Evolutionary conservation across 2,329 filamentous ascomycete genomes (phyloP), one percentile per base, ranked within the genome.

Genomic region (Colletotrichum orchidophilum): DNA sequence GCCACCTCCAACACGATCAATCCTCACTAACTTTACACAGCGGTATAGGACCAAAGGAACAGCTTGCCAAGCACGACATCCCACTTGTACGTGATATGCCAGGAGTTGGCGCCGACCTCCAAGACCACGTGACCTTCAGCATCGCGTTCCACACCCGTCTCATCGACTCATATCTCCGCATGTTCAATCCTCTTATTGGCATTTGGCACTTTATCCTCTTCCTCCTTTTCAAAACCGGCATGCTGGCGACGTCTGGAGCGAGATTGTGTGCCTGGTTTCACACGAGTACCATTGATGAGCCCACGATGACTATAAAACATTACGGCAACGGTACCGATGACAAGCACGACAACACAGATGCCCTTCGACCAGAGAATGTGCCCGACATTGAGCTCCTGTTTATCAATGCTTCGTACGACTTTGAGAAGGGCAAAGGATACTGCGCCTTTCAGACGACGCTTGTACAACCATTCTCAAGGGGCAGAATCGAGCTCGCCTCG

Each of bases 371-470:
- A 3, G 57, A 65, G 26, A 80, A 81, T 60, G 27, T 79, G 0
- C 78, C 79, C 1, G 76, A 81, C 21, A 57, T 78, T 26, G 79
- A 81, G 63, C 71, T 80, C 62, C 78, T 86, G 72, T 72, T 85
- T 11, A 79, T 83, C 66, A 83, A 82, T 75, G 78, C 81, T 4
- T 79, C 81, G 1, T 67, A 74, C 13, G 69, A 76, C 7, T 73
- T 79, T 8, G 76, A 80, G 35, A 69, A 72, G 0, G 74, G 74
- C 21, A 73, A 73, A 15, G 67, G 74, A 3, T 73, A 76, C 5
- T 73, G 76, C 31, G 75, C 73, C 4, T 74, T 80, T 29, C 77
- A 77, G 66, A 70, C 75, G 12, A 76, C 76, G 2, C 73, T 80
- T 11, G 65, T 79, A 27, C 77, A 81, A 67, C 78, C 79, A 13